Conservation (phyloP, 129 eudicot genomes). For the Glebionis coronaria region DNA sequence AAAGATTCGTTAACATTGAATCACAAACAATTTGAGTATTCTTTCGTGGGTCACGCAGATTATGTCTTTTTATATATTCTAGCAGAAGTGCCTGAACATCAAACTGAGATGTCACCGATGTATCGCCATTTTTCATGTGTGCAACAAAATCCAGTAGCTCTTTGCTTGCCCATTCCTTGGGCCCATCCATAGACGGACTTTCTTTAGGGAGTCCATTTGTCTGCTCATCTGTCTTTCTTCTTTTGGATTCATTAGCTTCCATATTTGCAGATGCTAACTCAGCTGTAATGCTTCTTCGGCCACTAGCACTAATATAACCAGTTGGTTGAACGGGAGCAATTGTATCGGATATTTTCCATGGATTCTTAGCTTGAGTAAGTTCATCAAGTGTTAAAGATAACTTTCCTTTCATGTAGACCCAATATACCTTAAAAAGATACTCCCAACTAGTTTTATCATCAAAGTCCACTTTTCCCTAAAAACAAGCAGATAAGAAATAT, state of each 20-base stretch:
- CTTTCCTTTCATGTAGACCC: conserved; percentile 67
- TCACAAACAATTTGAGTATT: conserved; percentile 87
- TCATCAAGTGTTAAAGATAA: conserved; percentile 62
- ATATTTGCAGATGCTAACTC: conserved; percentile 28
- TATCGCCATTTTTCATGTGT: conserved; percentile 82
- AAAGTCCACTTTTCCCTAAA: conserved; percentile 85
- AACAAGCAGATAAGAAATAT: conserved; percentile 28
- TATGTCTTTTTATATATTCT: conserved; percentile 73
- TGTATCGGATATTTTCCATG: conserved; percentile 51
- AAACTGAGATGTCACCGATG: conserved; percentile 62
- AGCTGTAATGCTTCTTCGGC: conserved; percentile 34
- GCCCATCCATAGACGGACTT: conserved; percentile 17
- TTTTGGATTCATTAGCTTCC: conserved; percentile 41
- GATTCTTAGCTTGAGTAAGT: conserved; percentile 65
- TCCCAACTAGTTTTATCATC: conserved; percentile 96
- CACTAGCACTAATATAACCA: conserved; percentile 17
- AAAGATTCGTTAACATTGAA: conserved; percentile 56
- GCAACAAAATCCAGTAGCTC: conserved; percentile 80
- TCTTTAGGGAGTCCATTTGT: conserved; percentile 20
- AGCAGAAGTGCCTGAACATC: conserved; percentile 76
- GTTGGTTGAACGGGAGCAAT: conserved; percentile 25
- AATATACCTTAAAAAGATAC: conserved; percentile 95
- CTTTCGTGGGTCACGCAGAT: conserved; percentile 75
- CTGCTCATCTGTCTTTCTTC: conserved; percentile 40
- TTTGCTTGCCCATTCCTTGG: conserved; percentile 73